Evolutionary conservation across 78 protist species (phyloP).

Genomic region (Pelomyxa schiedti): DNA sequence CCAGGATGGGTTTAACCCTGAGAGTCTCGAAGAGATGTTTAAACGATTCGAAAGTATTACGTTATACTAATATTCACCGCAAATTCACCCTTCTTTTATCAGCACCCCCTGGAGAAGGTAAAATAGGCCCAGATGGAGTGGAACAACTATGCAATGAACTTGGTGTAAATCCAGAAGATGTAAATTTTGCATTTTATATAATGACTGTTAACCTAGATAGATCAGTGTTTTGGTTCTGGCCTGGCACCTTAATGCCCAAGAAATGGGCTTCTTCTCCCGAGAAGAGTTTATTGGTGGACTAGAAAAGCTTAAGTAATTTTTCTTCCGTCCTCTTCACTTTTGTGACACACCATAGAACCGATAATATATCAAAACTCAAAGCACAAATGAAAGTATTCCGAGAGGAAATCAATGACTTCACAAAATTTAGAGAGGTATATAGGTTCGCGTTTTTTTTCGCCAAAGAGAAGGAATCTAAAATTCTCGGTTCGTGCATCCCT

Average conservation of each 20-base stretch:
- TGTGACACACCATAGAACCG: neutral
- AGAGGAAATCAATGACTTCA: neutral
- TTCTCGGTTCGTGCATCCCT: too few relatives aligned
- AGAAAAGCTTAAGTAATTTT: too few relatives aligned
- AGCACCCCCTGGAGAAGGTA: too few relatives aligned
- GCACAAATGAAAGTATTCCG: neutral
- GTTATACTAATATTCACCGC: too few relatives aligned
- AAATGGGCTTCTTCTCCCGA: neutral
- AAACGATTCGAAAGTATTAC: too few relatives aligned
- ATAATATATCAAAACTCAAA: neutral
- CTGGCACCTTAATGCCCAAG: neutral
- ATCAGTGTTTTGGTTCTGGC: neutral
- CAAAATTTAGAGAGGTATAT: neutral
- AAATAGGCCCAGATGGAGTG: neutral
- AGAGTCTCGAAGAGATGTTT: too few relatives aligned
- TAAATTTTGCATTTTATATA: too few relatives aligned
- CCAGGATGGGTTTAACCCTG: too few relatives aligned
- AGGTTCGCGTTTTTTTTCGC: neutral
- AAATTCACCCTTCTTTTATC: too few relatives aligned
- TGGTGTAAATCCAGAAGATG: neutral
- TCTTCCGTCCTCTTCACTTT: too few relatives aligned
- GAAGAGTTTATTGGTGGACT: neutral
- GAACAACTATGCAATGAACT: neutral
- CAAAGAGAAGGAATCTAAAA: neutral
- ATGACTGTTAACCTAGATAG: too few relatives aligned